A percentile compares a stretch with the other conserved stretches of the same genome.
Evolutionary conservation across 1,284 basidiomycete genomes (phyloP).

Genomic region (Cystobasidium slooffiae): DNA sequence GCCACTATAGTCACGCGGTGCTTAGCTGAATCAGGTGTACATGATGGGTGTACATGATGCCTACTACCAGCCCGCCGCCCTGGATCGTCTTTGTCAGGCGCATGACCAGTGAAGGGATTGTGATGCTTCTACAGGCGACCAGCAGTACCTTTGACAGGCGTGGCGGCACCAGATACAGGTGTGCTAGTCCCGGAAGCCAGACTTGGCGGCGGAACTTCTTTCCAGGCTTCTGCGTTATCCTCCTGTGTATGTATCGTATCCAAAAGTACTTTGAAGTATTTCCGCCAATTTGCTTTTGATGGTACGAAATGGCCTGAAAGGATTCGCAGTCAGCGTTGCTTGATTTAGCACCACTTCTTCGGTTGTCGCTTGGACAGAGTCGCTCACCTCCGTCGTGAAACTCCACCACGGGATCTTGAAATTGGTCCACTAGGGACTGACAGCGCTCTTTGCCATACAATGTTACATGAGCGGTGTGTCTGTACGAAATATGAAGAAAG

Average conservation of each 20-base stretch:
- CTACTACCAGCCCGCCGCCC: too few species aligned
- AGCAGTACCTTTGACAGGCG: slow-evolving; percentile 7
- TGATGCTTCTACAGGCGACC: slow-evolving; percentile 12
- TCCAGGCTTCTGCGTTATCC: slow-evolving; percentile 19
- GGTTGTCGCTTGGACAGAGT: not conserved
- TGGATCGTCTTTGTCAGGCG: too few species aligned
- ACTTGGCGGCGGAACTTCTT: slow-evolving; percentile 28
- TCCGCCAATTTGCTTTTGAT: slow-evolving; percentile 40
- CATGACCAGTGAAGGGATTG: not conserved
- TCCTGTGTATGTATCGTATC: slow-evolving; percentile 22
- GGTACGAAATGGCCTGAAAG: slow-evolving; percentile 43
- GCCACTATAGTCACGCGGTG: too few species aligned
- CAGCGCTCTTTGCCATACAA: slow-evolving; percentile 24
- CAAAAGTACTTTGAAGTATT: slow-evolving; percentile 39
- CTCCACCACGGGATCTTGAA: slow-evolving; percentile 32
- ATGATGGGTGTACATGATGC: too few species aligned
- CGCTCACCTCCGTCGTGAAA: slow-evolving; percentile 41
- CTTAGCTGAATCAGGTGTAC: too few species aligned
- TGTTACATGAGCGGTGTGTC: not conserved
- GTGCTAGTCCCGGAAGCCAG: slow-evolving; percentile 28
- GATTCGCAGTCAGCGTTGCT: not conserved
- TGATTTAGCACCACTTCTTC: not conserved
- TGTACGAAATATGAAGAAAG: not conserved
- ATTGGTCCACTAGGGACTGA: slow-evolving; percentile 33
- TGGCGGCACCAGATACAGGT: slow-evolving; percentile 21